Base-by-base conservation (phyloP, 176 grass and related monocot genomes). In the Rhynchospora tenuis region DNA sequence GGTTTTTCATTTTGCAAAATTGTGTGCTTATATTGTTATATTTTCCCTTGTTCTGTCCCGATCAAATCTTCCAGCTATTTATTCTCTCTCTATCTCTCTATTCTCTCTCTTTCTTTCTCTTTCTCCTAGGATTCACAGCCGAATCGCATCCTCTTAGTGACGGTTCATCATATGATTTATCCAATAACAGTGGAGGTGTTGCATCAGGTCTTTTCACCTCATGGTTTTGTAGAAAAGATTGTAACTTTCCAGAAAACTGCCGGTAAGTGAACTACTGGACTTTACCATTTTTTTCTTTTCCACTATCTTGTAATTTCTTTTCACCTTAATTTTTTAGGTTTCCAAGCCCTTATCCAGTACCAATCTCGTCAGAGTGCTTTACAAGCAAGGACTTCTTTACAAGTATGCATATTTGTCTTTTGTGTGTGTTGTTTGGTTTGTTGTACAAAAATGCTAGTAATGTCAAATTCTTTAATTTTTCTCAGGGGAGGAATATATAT, bases 181-280 rank as follows among this genome's bases (percentile, higher is more conserved):
- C 90, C 86, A 6, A 91, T 88, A 85, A 91, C 90, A 19, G 83
- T 91, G 26, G 90, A 88, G 33, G 86, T 91, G 69, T 73, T 91
- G 52, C 89, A 91, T 73, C 89, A 91, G 85, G 86, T 91, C 12
- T 88, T 91, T 86, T 91, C 89, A 84, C 86, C 86, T 79, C 81
- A 84, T 42, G 86, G 84, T 57, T 84, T 86, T 88, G 86, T 91
- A 23, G 86, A 91, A 63, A 91, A 91, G 74, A 83, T 88, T n/a
- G 86, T 81, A 66, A 91, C 86, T 17, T 91, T 91, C 59, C 86
- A 88, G 72, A 91, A 91, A 70, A 83, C 83, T 64, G 90, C 83
- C 28, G 90, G 86, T 91, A 66, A 69, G 83, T 51, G 33, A 69
- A 44, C 67, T 55, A 13, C 52, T 57, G 3, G 3, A 71, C 1